Conservation (phyloP, 2,329 filamentous ascomycete genomes). For the Colletotrichum liaoningense region DNA sequence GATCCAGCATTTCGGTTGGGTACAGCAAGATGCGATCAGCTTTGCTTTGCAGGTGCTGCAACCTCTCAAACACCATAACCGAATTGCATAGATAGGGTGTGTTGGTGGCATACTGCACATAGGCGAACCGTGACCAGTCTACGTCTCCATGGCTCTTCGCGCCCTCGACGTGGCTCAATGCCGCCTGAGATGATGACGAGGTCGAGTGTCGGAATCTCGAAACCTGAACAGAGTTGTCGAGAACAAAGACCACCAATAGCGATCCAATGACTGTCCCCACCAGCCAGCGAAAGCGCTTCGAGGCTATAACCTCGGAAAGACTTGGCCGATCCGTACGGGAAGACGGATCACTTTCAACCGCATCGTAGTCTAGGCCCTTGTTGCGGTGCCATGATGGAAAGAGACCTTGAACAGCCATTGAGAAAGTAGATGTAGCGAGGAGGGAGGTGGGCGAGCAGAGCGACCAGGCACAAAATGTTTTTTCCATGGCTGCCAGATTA, state of each 20-base stretch:
- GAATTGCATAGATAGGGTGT: conserved; percentile 61
- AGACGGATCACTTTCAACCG: background rate
- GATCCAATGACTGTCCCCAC: background rate
- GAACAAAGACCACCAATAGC: background rate
- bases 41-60: conserved; percentile 54
- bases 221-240: background rate
- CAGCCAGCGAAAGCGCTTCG: background rate
- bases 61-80: conserved; percentile 60
- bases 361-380: background rate
- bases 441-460: background rate
- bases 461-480: background rate
- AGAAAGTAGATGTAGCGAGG: background rate
- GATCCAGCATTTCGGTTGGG: conserved; percentile 51
- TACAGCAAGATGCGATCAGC: conserved; percentile 60
- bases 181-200: background rate
- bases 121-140: conserved; percentile 58
- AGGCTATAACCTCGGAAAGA: background rate
- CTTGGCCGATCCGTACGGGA: background rate
- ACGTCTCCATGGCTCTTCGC: conserved; percentile 34
- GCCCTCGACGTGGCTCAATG: background rate
- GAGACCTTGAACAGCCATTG: background rate
- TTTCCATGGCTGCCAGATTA: too few relatives aligned
- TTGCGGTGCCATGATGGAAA: background rate
- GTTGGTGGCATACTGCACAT: conserved; percentile 62
- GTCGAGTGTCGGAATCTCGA: background rate